Base-by-base conservation (phyloP, 768 basidiomycete genomes). In the Zangia roseola region DNA sequence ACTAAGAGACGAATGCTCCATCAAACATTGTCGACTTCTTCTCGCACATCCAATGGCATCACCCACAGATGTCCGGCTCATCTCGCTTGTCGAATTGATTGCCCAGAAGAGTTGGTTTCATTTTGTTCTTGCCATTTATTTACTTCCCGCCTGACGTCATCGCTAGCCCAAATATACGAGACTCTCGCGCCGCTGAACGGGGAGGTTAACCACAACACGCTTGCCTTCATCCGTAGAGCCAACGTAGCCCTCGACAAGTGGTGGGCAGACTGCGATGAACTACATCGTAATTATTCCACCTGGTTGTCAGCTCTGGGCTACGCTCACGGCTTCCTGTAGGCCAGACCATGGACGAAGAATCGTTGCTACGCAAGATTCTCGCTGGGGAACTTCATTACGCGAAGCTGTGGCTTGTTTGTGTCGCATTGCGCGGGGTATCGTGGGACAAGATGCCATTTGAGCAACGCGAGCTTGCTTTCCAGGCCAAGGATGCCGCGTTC, bases 381-480 rank as follows among this genome's bases (percentile, higher is more conserved):
- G 84, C 84, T 3, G 88, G 87, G 6, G 94, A 97, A 63, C 74
- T 95, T 43, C 85, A 94, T 62, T 94, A 95, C 63, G 90, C 94
- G 24, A 94, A 95, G 65, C 76, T 97, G 5, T 97, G 94, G 94
- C 80, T 95, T 26, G 87, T 94, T 19, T 97, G 94, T 63, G 86
- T 95, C 20, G 92, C 92, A 12, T 73, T 97, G 39, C 82, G 94
- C 50, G 94, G 94, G 16, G 89, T 88, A 21, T 83, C 89, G 5
- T 97, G 93, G 94, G 93, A 97, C 62, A 94, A 93, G 69, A 91
- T 97, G 86, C 84, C 91, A 4, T 91, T 89, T 52, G 94, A 97
- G 67, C 94, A 95, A 63, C 84, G 92, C 33, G 94, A 95, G 65
- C 77, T 95, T 39, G 93, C 93, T 4, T 94, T 95, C 74, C 90